Evolutionary conservation across 2,329 filamentous ascomycete genomes (phyloP).

Genomic region (Xylariaceae sp.): DNA sequence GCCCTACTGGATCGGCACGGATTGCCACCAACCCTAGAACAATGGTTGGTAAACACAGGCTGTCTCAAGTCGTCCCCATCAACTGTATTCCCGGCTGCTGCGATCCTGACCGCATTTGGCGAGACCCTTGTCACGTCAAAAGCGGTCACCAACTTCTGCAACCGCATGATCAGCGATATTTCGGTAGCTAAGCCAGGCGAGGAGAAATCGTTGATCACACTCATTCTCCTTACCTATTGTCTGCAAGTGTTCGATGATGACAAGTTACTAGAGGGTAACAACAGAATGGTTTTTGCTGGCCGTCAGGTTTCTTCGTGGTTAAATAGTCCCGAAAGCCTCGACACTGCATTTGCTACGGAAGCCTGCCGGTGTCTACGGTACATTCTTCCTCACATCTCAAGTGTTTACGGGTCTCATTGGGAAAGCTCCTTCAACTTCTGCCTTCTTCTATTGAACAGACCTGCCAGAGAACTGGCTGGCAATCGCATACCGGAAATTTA

Average conservation of each 20-base stretch:
- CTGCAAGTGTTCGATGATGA: constrained; percentile 47
- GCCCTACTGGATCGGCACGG: constrained; percentile 44
- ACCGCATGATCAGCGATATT: constrained; percentile 57
- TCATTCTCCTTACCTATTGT: constrained; percentile 52
- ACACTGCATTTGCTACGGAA: constrained; percentile 43
- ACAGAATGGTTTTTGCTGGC: constrained; percentile 76
- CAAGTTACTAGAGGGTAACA: constrained; percentile 53
- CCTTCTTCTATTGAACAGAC: constrained; percentile 51
- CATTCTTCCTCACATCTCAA: constrained; percentile 67
- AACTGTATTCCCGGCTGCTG: constrained; percentile 45
- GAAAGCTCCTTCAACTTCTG: constrained; percentile 57
- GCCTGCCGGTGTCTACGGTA: constrained; percentile 52
- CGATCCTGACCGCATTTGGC: constrained; percentile 48
- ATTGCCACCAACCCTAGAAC: constrained; percentile 41
- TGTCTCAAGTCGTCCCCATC: constrained; percentile 43
- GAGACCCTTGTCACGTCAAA: constrained; percentile 46
- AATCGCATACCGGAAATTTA: constrained; percentile 59
- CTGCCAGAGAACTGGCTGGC: constrained; percentile 39
- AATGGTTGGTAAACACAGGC: constrained; percentile 42
- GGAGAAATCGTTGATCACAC: constrained; percentile 42
- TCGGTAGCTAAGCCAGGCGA: constrained; percentile 42
- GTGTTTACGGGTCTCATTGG: constrained; percentile 90
- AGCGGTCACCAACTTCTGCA: constrained; percentile 49
- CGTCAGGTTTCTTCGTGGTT: constrained; percentile 73
- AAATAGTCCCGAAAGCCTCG: constrained; percentile 43